Base-by-base conservation (phyloP, 805 yeast species). In the Lipomyces sp. region DNA sequence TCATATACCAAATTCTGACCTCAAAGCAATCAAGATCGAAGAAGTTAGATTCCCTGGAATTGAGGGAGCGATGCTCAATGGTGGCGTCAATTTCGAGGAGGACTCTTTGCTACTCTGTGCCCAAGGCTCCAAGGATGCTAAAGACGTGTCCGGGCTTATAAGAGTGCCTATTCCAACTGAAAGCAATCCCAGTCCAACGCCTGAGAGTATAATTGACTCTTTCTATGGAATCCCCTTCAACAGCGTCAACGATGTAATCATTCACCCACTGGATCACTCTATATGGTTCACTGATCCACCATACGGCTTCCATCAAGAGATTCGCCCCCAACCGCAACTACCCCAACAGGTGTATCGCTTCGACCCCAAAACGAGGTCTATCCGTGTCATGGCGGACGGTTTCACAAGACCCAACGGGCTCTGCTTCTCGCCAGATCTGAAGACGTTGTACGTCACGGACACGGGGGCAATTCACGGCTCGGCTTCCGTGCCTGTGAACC, bases 321-420 rank as follows among this genome's bases (percentile, higher is more conserved):
- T 71, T 48, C 60, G 69, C 29, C 50, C 53, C 13, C 35, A 51
- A n/a, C 35, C 42, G 32, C 48, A 42, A 18, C 64, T 73, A 53
- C 76, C 76, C 24, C 64, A 66, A 53, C 75, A 73, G 56, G 76
- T 87, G 57, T 80, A 84, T 71, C 79, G 81, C 53, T 79, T 81
- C 60, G 76, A 80, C 42, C 73, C 80, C 13, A 71, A 24, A 7
- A 60, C 57, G 24, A 64, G 63, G 5, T 45, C 50, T 29, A 37
- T 60, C 30, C 64, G 69, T 6, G 76, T 76, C 11, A 74, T 82
- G 1, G 76, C 81, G 63, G 80, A 81, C 33, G 75, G 78, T 29
- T 76, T 85, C 56, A 76, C 76, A 8, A 87, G 87, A 58, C 86
- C 97, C n/a, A 92, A 92, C 74, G 96, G 96, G 10, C 77, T 87